Evolutionary conservation across 129 eudicot genomes (phyloP).

Genomic region (Pittosporum tobira): DNA sequence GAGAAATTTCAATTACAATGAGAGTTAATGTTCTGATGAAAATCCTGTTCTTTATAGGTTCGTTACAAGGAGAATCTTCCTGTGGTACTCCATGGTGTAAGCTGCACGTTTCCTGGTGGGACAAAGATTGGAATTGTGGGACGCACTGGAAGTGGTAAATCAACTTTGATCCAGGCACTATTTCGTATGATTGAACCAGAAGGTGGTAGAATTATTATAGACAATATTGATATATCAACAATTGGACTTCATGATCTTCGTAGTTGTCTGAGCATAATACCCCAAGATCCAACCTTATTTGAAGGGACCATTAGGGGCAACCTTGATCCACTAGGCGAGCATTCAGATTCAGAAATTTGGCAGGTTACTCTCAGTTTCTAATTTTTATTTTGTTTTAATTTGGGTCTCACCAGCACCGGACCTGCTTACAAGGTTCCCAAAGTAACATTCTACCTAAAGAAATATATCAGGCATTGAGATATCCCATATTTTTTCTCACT

Average conservation of each 20-base stretch:
- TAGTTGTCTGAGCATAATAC: slow-evolving; percentile 77
- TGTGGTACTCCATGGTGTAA: slow-evolving; percentile 68
- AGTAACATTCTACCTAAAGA: background rate
- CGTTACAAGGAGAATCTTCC: slow-evolving; percentile 79
- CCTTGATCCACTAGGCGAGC: slow-evolving; percentile 87
- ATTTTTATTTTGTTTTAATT: background rate
- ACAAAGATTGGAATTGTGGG: slow-evolving; percentile 87
- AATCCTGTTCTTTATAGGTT: slow-evolving; percentile 35
- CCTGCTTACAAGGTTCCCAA: background rate
- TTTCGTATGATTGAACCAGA: slow-evolving; percentile 81
- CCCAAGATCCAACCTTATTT: slow-evolving; percentile 88
- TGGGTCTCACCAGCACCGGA: background rate
- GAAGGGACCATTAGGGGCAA: slow-evolving; percentile 91
- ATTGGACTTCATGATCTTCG: slow-evolving; percentile 94
- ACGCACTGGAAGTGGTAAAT: slow-evolving; percentile 97
- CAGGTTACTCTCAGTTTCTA: slow-evolving; percentile 30
- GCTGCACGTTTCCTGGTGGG: slow-evolving; percentile 84
- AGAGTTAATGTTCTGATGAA: background rate
- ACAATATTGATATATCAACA: slow-evolving; percentile 67
- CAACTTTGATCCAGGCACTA: slow-evolving; percentile 81
- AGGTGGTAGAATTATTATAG: slow-evolving; percentile 74
- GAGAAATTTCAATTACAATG: too few relatives aligned
- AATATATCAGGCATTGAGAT: background rate
- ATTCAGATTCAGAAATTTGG: slow-evolving; percentile 78
- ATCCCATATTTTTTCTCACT: background rate